A percentile compares a stretch with the other conserved stretches of the same genome.
Evolutionary conservation across 139 green algal species (phyloP).

Genomic region (Coelastrella sp.): DNA sequence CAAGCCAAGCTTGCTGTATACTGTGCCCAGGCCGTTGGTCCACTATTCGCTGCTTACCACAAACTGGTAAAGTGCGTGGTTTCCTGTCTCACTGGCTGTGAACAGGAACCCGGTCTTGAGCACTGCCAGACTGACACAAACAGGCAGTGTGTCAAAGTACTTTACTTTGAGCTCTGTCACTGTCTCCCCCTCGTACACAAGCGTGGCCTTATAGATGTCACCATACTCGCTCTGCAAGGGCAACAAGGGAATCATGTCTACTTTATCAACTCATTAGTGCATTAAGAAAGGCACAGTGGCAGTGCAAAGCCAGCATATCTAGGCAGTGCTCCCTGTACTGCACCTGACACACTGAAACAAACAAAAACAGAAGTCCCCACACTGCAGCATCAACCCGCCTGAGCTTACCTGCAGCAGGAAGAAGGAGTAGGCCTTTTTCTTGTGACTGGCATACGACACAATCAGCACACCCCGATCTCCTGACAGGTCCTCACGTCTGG

Average conservation of each 20-base stretch:
- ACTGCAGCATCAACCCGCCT: no score
- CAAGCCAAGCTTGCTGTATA: no score
- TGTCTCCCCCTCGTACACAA: slow-evolving; percentile 79
- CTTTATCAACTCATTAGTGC: no score
- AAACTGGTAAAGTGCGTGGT: slow-evolving; percentile 99
- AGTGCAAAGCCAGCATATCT: no score
- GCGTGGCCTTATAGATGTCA: slow-evolving; percentile 97
- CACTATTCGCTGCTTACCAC: no score
- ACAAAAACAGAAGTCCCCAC: no score
- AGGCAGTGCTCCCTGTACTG: no score
- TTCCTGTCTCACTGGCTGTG: slow-evolving; percentile 94
- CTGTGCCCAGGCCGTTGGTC: no score
- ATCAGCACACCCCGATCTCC: slow-evolving; percentile 93
- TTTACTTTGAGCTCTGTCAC: slow-evolving; percentile 82
- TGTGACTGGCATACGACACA: slow-evolving; percentile 83
- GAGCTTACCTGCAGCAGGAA: slow-evolving; percentile 88
- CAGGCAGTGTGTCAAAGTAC: slow-evolving; percentile 98
- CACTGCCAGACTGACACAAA: slow-evolving; percentile 87
- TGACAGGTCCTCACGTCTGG: slow-evolving; percentile 84
- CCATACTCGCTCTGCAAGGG: slow-evolving; percentile 94
- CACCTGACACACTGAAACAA: no score
- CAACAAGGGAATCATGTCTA: not conserved
- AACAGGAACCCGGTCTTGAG: slow-evolving; percentile 98
- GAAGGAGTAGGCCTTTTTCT: slow-evolving; percentile 94
- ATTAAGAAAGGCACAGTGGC: no score